These are phyloP conservation scores for Penicillium verhagenii DNA, from an alignment of 495 filamentous ascomycete species.

Conservation along the genomic window DNA sequence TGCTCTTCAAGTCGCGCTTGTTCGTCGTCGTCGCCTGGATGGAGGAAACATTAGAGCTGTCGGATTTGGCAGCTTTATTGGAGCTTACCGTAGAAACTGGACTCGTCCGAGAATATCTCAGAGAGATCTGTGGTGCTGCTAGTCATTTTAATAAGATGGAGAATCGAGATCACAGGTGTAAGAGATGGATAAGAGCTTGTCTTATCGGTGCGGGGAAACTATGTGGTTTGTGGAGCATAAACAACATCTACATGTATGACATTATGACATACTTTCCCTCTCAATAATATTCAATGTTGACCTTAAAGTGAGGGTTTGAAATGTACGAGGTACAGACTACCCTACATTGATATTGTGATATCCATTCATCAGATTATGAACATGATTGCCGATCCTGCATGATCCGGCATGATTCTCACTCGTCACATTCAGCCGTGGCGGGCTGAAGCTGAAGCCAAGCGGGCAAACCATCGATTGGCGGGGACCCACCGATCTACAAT, in stretches of 20 bases:
- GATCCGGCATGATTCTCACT: too few species aligned
- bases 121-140: not conserved
- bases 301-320: too few species aligned
- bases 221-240: conserved; percentile 6
- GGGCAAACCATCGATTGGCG: not conserved
- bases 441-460: not conserved
- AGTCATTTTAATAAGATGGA: not conserved
- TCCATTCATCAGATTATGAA: too few species aligned
- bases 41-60: conserved; percentile 18
- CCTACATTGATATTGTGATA: too few species aligned
- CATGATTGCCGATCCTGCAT: not conserved
- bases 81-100: conserved; percentile 66
- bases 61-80: not conserved
- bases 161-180: not conserved
- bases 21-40: conserved; percentile 53
- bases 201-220: not conserved
- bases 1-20: conserved; percentile 34
- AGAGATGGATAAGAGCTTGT: not conserved
- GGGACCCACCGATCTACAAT: not conserved
- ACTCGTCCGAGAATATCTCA: conserved; percentile 58
- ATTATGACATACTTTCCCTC: too few species aligned
- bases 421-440: not conserved
- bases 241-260: too few species aligned
- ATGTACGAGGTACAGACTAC: too few species aligned
- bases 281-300: too few species aligned